These are phyloP conservation scores for Ascobolus immersus DNA, from an alignment of 495 filamentous ascomycete species.

Conservation along the genomic window DNA sequence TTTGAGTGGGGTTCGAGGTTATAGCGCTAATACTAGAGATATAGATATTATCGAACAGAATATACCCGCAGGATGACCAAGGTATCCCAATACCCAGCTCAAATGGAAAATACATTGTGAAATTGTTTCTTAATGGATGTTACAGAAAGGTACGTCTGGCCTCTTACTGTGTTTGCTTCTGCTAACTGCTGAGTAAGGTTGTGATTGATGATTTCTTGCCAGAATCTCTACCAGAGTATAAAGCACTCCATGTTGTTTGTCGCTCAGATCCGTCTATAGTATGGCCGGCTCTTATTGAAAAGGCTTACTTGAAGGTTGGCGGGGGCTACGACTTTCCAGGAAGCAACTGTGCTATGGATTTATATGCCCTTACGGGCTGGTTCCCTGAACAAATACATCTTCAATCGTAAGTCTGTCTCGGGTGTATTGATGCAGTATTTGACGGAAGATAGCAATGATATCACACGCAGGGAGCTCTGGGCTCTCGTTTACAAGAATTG, in stretches of 20 bases:
- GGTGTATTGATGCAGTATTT: background rate
- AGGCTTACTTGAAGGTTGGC: constrained; percentile 88
- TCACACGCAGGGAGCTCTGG: constrained; percentile 54
- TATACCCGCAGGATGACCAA: constrained; percentile 45
- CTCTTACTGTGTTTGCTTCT: background rate
- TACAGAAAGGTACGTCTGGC: constrained; percentile 30
- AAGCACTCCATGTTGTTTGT: constrained; percentile 69
- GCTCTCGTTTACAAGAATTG: constrained; percentile 47
- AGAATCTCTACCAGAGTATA: constrained; percentile 35
- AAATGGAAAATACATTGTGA: constrained; percentile 74
- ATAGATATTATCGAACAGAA: constrained; percentile 39
- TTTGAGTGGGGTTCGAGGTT: background rate
- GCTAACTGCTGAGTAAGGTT: constrained; percentile 21
- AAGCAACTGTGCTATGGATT: constrained; percentile 88
- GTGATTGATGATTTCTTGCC: constrained; percentile 82
- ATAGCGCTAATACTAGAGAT: constrained; percentile 10
- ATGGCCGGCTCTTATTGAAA: constrained; percentile 89
- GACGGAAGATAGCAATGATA: constrained; percentile 37
- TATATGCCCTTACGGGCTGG: constrained; percentile 81
- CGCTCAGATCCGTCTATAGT: constrained; percentile 47
- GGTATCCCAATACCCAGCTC: constrained; percentile 33
- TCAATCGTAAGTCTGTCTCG: constrained; percentile 26
- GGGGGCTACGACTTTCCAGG: constrained; percentile 96
- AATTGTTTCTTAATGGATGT: constrained; percentile 85
- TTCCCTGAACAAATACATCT: constrained; percentile 88